Evolutionary conservation across 495 filamentous ascomycete species (phyloP).

Genomic region (Hypomontagnella monticulosa): DNA sequence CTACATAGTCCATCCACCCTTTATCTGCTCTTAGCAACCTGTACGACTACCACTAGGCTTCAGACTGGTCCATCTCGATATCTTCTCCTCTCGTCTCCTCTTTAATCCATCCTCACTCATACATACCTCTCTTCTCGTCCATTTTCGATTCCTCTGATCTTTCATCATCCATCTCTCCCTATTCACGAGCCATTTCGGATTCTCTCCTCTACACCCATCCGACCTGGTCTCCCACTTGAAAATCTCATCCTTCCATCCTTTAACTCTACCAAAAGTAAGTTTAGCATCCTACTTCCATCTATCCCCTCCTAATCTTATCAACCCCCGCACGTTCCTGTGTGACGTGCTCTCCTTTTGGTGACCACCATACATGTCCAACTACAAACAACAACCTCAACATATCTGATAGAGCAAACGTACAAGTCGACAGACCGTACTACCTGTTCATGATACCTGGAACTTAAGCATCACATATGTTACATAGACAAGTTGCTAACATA

Average conservation of each 20-base stretch:
- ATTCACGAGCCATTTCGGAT: constrained; percentile 19
- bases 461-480: not conserved
- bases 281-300: constrained; percentile 6
- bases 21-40: constrained; percentile 25
- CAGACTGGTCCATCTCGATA: constrained; percentile 28
- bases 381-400: constrained; percentile 23
- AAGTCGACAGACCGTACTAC: not conserved
- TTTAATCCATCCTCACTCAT: not conserved
- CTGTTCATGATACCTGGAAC: not conserved
- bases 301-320: constrained; percentile 2
- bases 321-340: constrained; percentile 28
- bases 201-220: constrained; percentile 20
- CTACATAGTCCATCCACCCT: constrained; percentile 27
- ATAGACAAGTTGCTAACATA: constrained; percentile 30
- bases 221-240: not conserved
- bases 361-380: constrained; percentile 8
- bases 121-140: constrained; percentile 17
- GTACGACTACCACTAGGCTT: constrained; percentile 30
- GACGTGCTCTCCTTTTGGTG: constrained; percentile 21
- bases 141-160: constrained; percentile 4
- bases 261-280: constrained; percentile 40
- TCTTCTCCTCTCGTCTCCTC: constrained; percentile 23
- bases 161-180: constrained; percentile 4
- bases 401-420: constrained; percentile 2
- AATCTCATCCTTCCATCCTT: constrained; percentile 4